phyloP scores from a whole-genome alignment of 306 rosid species.

The Canavalia gladiata region DNA sequence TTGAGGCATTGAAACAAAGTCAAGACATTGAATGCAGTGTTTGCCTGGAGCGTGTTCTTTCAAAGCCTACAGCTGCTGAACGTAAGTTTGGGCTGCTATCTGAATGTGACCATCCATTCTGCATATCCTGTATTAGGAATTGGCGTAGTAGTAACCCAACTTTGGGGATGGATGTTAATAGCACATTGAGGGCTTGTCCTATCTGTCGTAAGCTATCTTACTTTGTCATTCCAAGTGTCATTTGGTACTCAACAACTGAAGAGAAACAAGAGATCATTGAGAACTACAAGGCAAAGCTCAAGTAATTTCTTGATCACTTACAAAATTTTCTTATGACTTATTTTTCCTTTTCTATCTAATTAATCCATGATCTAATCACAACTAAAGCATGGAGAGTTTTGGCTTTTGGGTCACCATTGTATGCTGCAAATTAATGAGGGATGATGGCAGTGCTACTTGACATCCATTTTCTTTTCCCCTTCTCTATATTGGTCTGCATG shows the following conservation, averaged over 20 bases:
- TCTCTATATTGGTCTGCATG: constrained; percentile 28
- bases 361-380: constrained; percentile 15
- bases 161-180: constrained; percentile 87
- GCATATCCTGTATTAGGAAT: constrained; percentile 94
- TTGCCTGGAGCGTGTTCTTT: constrained; percentile 93
- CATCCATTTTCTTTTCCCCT: constrained; percentile 15
- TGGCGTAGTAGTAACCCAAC: constrained; percentile 97
- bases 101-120: constrained; percentile 97
- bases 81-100: constrained; percentile 94
- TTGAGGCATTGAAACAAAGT: constrained; percentile 84
- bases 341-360: constrained; percentile 25
- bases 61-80: constrained; percentile 80
- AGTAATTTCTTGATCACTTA: constrained; percentile 63
- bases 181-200: constrained; percentile 94
- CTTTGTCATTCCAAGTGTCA: constrained; percentile 95
- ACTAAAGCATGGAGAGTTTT: constrained; percentile 8
- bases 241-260: constrained; percentile 87
- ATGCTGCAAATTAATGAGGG: constrained; percentile 38
- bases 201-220: constrained; percentile 94
- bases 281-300: constrained; percentile 92
- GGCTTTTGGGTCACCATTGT: constrained; percentile 4
- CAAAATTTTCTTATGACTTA: constrained; percentile 21
- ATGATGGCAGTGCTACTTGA: neutral
- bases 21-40: constrained; percentile 99
- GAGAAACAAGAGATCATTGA: constrained; percentile 88